Percentiles rank a stretch among this genome's conserved stretches.
phyloP scores from a whole-genome alignment of 2,329 filamentous ascomycete genomes.

The Colletotrichum sp. region DNA sequence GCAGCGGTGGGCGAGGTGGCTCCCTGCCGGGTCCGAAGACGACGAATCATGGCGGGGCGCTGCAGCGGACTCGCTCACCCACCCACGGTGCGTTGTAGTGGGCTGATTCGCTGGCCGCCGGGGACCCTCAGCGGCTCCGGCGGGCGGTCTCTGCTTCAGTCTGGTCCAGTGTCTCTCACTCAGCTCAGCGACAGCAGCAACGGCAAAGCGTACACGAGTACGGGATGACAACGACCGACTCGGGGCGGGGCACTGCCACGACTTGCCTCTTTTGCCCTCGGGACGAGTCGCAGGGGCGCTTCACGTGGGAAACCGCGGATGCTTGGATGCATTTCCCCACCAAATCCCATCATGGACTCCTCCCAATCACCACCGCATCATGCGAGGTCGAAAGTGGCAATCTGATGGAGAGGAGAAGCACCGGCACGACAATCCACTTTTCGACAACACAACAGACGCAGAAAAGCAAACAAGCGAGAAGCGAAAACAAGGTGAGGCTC shows the following conservation, averaged over 20 bases:
- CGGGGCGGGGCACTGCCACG: not conserved
- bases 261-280: not conserved
- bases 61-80: not conserved
- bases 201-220: not conserved
- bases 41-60: conserved; percentile 4
- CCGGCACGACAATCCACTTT: not conserved
- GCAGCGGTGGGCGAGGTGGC: not conserved
- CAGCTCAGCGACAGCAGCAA: not conserved
- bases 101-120: not conserved
- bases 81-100: not conserved
- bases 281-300: not conserved
- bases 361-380: not conserved
- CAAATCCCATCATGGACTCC: not conserved
- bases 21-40: conserved; percentile 4
- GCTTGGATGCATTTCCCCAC: not conserved
- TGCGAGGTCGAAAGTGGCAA: not conserved
- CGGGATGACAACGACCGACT: not conserved
- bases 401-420: not conserved
- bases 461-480: not conserved
- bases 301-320: not conserved
- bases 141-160: not conserved
- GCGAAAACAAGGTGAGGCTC: not conserved
- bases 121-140: not conserved
- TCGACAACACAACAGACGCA: not conserved
- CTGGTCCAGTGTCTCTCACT: not conserved